Percentiles rank a stretch among this genome's conserved stretches.
Conservation (phyloP, 2,329 filamentous ascomycete species). For the Trichoderma oligosporum region DNA sequence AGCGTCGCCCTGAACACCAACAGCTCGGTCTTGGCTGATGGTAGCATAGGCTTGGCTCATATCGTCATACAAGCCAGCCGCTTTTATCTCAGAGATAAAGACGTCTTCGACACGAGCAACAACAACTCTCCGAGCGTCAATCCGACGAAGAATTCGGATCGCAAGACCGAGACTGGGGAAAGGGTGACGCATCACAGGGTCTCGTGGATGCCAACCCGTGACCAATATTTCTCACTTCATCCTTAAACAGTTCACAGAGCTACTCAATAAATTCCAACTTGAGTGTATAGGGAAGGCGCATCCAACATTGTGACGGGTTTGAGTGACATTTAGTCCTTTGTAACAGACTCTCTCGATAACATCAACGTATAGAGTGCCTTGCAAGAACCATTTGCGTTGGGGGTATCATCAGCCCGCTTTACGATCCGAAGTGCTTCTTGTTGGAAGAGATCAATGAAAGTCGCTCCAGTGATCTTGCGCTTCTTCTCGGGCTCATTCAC, state of each 20-base stretch:
- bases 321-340: background rate
- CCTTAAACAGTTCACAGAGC: conserved; percentile 29
- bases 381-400: conserved; percentile 72
- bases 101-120: no score
- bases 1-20: conserved; percentile 34
- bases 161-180: no score
- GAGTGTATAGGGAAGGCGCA: background rate
- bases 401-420: conserved; percentile 61
- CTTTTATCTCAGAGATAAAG: no score
- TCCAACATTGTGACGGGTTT: background rate
- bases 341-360: no score
- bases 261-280: background rate
- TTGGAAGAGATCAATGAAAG: conserved; percentile 68
- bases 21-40: conserved; percentile 34
- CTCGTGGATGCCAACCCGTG: no score
- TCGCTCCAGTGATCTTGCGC: conserved; percentile 82
- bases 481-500: conserved; percentile 79
- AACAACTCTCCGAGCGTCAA: no score
- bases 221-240: conserved; percentile 54
- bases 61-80: conserved; percentile 51
- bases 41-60: conserved; percentile 49
- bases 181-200: no score
- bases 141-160: no score
- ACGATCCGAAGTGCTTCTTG: conserved; percentile 68
- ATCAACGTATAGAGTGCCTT: conserved; percentile 59